A percentile compares a stretch with the other conserved stretches of the same genome.
Evolutionary conservation across 805 yeast genomes (phyloP).

Genomic region (Kodamaea laetipori): DNA sequence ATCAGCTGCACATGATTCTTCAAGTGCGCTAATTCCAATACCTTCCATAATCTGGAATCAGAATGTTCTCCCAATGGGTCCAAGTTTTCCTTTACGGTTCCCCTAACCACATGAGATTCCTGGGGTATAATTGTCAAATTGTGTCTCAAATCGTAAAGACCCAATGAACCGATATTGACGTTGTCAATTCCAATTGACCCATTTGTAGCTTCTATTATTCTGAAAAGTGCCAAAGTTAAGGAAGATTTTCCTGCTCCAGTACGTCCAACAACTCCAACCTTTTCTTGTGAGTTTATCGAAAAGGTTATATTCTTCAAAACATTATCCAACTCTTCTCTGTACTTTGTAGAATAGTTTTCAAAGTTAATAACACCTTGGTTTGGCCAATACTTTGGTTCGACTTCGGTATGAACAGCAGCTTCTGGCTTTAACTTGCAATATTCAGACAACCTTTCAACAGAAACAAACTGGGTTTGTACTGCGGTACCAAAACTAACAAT

Average conservation of each 20-base stretch:
- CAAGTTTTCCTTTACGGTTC: slow-evolving; percentile 28
- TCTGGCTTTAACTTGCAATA: slow-evolving; percentile 47
- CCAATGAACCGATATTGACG: slow-evolving; percentile 25
- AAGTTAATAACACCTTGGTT: slow-evolving; percentile 24
- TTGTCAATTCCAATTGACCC: slow-evolving; percentile 30
- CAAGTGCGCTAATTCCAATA: slow-evolving; percentile 30
- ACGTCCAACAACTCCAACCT: slow-evolving; percentile 33
- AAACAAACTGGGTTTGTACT: slow-evolving; percentile 35
- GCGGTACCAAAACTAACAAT: slow-evolving; percentile 39
- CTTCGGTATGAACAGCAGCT: slow-evolving; percentile 44
- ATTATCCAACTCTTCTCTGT: slow-evolving; percentile 28
- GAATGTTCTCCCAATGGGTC: slow-evolving; percentile 27
- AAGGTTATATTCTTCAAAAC: slow-evolving; percentile 27
- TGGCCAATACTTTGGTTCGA: slow-evolving; percentile 50
- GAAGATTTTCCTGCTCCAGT: slow-evolving; percentile 36
- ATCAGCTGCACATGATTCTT: slow-evolving; percentile 26
- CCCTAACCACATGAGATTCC: slow-evolving; percentile 30
- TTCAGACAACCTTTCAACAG: slow-evolving; percentile 41
- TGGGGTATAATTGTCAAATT: slow-evolving; percentile 34
- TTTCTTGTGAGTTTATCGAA: slow-evolving; percentile 26
- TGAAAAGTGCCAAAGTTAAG: slow-evolving; percentile 30
- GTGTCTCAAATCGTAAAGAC: slow-evolving; percentile 29
- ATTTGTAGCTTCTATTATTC: slow-evolving; percentile 29
- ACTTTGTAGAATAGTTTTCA: slow-evolving; percentile 26
- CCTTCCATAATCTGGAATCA: slow-evolving; percentile 31